phyloP scores from a whole-genome alignment of 1,284 basidiomycete genomes.

The Neotropicomus parvogracilis region DNA sequence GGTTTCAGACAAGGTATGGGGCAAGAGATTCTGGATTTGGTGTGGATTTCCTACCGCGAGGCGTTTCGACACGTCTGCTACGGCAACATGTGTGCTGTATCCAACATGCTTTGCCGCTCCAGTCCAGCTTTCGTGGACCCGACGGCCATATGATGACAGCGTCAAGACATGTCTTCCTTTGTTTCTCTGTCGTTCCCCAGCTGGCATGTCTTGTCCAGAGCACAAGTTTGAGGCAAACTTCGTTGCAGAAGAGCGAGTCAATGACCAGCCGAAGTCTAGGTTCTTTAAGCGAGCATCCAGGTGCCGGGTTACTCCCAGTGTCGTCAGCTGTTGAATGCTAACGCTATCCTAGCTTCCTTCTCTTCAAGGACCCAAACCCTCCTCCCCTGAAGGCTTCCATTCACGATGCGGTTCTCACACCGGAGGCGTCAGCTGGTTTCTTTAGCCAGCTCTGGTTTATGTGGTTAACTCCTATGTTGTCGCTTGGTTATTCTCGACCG shows the following conservation, averaged over 20 bases:
- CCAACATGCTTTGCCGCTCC: too few relatives aligned
- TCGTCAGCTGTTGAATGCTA: background rate
- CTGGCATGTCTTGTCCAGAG: slow-evolving; percentile 11
- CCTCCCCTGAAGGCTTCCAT: slow-evolving; percentile 43
- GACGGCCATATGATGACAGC: background rate
- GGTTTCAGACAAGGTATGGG: too few relatives aligned
- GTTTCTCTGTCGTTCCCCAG: background rate
- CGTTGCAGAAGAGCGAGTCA: background rate
- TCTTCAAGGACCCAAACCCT: slow-evolving; percentile 23
- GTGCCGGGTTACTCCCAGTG: background rate
- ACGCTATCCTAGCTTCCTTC: slow-evolving; percentile 14
- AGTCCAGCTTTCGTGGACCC: background rate
- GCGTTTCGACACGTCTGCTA: too few relatives aligned
- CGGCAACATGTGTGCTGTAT: too few relatives aligned
- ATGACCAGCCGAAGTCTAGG: background rate
- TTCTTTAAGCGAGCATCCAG: slow-evolving; percentile 1
- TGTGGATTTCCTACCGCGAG: too few relatives aligned
- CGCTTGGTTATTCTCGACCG: slow-evolving; percentile 67
- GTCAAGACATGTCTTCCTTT: background rate
- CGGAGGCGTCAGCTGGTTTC: slow-evolving; percentile 45
- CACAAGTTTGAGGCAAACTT: background rate
- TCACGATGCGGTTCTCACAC: slow-evolving; percentile 44
- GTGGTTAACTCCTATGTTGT: slow-evolving; percentile 77
- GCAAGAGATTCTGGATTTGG: too few relatives aligned
- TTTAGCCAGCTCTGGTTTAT: slow-evolving; percentile 45